phyloP scores from a whole-genome alignment of 2,329 filamentous ascomycete species.

The Meredithiella fracta region DNA sequence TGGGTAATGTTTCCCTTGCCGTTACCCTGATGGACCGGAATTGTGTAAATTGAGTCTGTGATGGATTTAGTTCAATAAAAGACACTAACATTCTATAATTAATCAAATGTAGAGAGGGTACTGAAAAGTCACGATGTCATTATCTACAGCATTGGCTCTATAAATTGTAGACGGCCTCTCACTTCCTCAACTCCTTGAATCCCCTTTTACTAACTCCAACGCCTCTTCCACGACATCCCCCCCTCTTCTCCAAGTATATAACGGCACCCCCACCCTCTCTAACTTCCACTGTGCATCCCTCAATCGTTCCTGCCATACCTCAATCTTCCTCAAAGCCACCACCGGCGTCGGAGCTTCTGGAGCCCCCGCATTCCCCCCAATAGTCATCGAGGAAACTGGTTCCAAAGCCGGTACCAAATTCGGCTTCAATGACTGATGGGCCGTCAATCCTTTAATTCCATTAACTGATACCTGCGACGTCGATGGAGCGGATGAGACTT shows the following conservation, averaged over 20 bases:
- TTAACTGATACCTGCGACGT: no score
- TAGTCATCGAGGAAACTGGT: constrained; percentile 54
- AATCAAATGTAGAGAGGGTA: no score
- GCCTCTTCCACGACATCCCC: constrained; percentile 53
- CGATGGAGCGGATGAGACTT: constrained; percentile 14
- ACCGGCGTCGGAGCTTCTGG: constrained; percentile 23
- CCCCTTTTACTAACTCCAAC: constrained; percentile 24
- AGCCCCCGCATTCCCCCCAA: constrained; percentile 45
- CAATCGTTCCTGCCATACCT: constrained; percentile 4
- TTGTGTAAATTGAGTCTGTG: no score
- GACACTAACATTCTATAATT: no score
- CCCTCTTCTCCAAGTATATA: constrained; percentile 60
- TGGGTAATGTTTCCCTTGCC: no score
- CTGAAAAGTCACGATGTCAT: neutral
- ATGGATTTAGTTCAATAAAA: no score
- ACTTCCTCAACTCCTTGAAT: neutral
- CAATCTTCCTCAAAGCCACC: constrained; percentile 7
- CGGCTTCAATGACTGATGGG: constrained; percentile 10
- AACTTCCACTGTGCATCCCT: constrained; percentile 25
- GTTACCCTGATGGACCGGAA: no score
- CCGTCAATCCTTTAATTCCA: no score
- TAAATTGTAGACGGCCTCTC: neutral
- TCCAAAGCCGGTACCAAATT: constrained; percentile 48
- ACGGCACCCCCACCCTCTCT: constrained; percentile 44
- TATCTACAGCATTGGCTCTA: neutral